phyloP scores from a whole-genome alignment of 1,284 basidiomycete species.

The Wallemia ichthyophaga region DNA sequence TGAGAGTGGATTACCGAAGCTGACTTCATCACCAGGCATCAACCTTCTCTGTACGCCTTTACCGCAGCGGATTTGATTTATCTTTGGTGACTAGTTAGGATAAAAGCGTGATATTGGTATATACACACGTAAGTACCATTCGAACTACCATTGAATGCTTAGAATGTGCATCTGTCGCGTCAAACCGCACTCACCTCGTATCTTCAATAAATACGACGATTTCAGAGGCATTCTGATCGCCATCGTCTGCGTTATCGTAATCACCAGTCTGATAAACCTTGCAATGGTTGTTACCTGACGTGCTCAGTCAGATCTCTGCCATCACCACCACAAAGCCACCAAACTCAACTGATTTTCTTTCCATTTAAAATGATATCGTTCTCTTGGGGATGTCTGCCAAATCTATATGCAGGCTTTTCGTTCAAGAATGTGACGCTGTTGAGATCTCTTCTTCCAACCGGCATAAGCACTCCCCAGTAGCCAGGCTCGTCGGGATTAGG shows the following conservation, averaged over 20 bases:
- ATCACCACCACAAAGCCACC: not conserved
- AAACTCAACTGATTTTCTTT: constrained; percentile 1
- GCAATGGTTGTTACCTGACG: constrained; percentile 33
- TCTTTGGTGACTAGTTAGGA: constrained; percentile 18
- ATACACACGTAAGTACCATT: constrained; percentile 56
- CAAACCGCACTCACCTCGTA: constrained; percentile 18
- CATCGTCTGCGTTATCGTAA: constrained; percentile 2
- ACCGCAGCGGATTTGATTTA: constrained; percentile 36
- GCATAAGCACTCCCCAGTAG: not conserved
- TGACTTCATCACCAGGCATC: constrained; percentile 47
- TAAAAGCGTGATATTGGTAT: constrained; percentile 2
- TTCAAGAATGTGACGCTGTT: constrained; percentile 1
- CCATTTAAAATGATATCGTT: not conserved
- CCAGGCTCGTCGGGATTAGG: not conserved
- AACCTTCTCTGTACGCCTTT: constrained; percentile 28
- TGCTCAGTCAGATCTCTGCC: not conserved
- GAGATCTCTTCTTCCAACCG: not conserved
- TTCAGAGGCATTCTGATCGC: constrained; percentile 16
- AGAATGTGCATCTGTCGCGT: not conserved
- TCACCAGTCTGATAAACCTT: constrained; percentile 31
- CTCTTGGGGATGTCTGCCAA: not conserved
- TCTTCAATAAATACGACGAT: constrained; percentile 36
- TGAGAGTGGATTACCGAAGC: constrained; percentile 29
- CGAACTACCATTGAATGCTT: constrained; percentile 15
- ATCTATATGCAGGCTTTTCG: not conserved